phyloP scores from a whole-genome alignment of 2,329 filamentous ascomycete species.

The Pseudogymnoascus sp. region DNA sequence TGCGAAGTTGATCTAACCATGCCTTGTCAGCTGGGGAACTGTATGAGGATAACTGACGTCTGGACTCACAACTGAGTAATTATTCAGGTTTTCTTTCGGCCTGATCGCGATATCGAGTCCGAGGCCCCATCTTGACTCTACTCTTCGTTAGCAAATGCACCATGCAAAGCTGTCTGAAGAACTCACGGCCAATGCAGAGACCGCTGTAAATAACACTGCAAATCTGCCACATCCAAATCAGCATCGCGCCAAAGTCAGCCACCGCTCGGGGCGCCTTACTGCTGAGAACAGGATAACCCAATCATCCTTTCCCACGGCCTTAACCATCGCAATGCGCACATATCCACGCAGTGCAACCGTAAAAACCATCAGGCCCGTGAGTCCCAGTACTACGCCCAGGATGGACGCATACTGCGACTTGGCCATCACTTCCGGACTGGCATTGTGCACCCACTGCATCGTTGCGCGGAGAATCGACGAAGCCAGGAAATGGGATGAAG shows the following conservation, averaged over 20 bases:
- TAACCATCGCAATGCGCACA: slow-evolving; percentile 36
- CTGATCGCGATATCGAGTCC: slow-evolving; percentile 40
- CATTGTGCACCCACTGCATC: slow-evolving; percentile 47
- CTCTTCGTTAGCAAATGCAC: background rate
- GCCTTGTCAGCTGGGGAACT: background rate
- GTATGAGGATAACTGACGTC: background rate
- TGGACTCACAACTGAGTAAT: slow-evolving; percentile 35
- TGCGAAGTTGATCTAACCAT: slow-evolving; percentile 40
- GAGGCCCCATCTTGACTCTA: slow-evolving; percentile 47
- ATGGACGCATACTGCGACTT: slow-evolving; percentile 43
- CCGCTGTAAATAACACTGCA: slow-evolving; percentile 37
- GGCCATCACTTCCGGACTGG: slow-evolving; percentile 38
- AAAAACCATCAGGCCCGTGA: slow-evolving; percentile 37
- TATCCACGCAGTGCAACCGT: slow-evolving; percentile 35
- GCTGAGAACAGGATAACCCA: slow-evolving; percentile 33
- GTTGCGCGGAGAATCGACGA: slow-evolving; percentile 15
- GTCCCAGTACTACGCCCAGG: slow-evolving; percentile 39
- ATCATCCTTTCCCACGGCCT: slow-evolving; percentile 41
- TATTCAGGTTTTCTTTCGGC: slow-evolving; percentile 36
- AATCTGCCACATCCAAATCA: slow-evolving; percentile 5
- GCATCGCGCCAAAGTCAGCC: background rate
- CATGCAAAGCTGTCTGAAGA: background rate
- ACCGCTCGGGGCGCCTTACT: slow-evolving; percentile 26
- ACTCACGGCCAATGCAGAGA: slow-evolving; percentile 43
- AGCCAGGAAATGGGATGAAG: background rate